Base-by-base conservation (phyloP, 176 grass and related monocot species). In the Cenchrus purpureus region DNA sequence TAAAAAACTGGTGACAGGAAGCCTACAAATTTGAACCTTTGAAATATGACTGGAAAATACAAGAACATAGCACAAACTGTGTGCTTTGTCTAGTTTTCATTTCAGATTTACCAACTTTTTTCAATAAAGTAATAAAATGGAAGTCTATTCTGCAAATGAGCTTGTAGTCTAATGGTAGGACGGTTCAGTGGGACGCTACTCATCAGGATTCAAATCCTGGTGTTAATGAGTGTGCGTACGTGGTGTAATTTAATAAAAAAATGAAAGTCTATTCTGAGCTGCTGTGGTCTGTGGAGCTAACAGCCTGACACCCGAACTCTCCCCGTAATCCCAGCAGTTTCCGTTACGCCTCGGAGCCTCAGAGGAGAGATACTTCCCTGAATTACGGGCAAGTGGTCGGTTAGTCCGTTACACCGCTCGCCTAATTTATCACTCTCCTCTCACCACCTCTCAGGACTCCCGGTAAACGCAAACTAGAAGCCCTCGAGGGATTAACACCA, bases 261-360 rank as follows among this genome's bases (percentile, higher is more conserved):
- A 49, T 19, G 10, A 7, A 20, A 37, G 4, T 44, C 32, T 77
- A 77, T 77, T 44, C 37, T 62, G 56, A 40, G 64, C 65, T 61
- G 57, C 17, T 10, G 43, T 51, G 43, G 71, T 45, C 17, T 10
- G 43, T 51, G 43, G 71, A 65, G 29, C 58, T 65, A 52, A 71
- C 34, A 71, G 52, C 43, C 31, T 37, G 34, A 22, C 3, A 46
- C 42, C 68, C 68, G 7, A 10, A 10, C 17, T 17, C 80, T 8
- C 12, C 25, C 83, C 74, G 74, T 70, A 78, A 85, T 77, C 43
- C 65, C 43, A 78, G 83, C 52, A 49, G 11, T 37, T 77, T 78
- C 83, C 15, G 74, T 85, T 85, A 67, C 34, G 50, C 31, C 14
- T 20, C 5, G 46, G 20, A 16, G 57, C 76, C 57, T 51, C 9